These are phyloP conservation scores for Debaryomyces nepalensis DNA, from an alignment of 1,139 yeast species.

Conservation along the genomic window DNA sequence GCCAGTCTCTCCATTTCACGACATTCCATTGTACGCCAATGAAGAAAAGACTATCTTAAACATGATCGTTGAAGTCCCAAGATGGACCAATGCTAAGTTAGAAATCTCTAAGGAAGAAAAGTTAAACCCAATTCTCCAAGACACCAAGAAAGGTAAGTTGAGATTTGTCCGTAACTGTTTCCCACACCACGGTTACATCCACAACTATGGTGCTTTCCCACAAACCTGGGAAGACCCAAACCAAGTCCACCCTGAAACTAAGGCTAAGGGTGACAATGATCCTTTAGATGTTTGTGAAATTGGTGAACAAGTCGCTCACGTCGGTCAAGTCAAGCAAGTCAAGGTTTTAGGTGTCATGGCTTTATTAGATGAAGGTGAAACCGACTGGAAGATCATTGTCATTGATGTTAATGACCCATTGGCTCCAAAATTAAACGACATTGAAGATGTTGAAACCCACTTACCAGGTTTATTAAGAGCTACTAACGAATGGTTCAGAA, in stretches of 20 bases:
- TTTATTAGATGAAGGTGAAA: conserved; percentile 93
- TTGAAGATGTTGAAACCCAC: conserved; percentile 78
- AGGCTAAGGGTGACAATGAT: conserved; percentile 91
- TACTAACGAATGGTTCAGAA: conserved; percentile 92
- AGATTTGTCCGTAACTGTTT: conserved; percentile 88
- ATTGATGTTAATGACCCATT: conserved; percentile 83
- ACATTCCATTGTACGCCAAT: conserved; percentile 78
- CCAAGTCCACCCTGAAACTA: conserved; percentile 69
- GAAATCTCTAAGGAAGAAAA: conserved; percentile 78
- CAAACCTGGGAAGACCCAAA: conserved; percentile 90
- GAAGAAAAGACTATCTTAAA: conserved; percentile 67
- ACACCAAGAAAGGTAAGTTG: conserved; percentile 86
- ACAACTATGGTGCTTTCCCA: conserved; percentile 93
- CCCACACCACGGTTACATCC: conserved; percentile 96
- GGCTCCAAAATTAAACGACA: conserved; percentile 73
- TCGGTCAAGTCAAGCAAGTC: conserved; percentile 81
- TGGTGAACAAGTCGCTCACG: conserved; percentile 68
- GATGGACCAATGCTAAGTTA: conserved; percentile 94
- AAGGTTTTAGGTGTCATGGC: conserved; percentile 94
- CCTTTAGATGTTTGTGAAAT: conserved; percentile 97
- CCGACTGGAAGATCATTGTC: conserved; percentile 95
- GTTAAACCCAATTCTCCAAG: conserved; percentile 92
- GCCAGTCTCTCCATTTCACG: conserved; percentile 70
- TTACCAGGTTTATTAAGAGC: conserved; percentile 88
- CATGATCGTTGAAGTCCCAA: conserved; percentile 93